phyloP scores from a whole-genome alignment of 2,329 filamentous ascomycete species.

The Penicillium janthinellum region DNA sequence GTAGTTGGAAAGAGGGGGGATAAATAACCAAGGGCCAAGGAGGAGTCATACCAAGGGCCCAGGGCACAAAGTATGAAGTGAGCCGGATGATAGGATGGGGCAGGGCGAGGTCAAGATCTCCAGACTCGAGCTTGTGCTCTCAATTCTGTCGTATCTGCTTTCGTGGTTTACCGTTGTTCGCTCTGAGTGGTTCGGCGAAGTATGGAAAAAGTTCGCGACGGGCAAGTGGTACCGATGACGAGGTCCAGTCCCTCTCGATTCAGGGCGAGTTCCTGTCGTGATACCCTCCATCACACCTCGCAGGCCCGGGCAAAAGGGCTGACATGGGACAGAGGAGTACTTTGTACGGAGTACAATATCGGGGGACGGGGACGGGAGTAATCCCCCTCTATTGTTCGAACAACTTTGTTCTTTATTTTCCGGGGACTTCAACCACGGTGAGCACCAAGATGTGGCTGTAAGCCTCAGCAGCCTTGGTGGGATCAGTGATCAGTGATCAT shows the following conservation, averaged over 20 bases:
- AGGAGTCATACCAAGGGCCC: neutral
- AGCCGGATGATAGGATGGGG: neutral
- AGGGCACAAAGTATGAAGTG: neutral
- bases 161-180: neutral
- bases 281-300: constrained; percentile 9
- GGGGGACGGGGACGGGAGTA: neutral
- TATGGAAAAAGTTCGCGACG: constrained; percentile 15
- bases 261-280: constrained; percentile 10
- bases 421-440: constrained; percentile 13
- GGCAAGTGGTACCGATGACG: constrained; percentile 18
- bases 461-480: constrained; percentile 17
- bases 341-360: neutral
- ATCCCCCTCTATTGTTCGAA: neutral
- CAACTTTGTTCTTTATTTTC: constrained; percentile 20
- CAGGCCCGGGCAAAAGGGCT: neutral
- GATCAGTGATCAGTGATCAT: constrained; percentile 12
- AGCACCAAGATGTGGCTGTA: constrained; percentile 35
- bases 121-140: neutral
- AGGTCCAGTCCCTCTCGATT: constrained; percentile 1
- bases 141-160: neutral
- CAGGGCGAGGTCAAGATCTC: neutral
- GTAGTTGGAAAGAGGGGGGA: constrained; percentile 4
- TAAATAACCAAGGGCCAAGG: neutral
- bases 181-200: constrained; percentile 8
- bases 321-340: neutral